A percentile compares a stretch with the other conserved stretches of the same genome.
Evolutionary conservation across 2,329 filamentous ascomycete genomes (phyloP).

Genomic region (Alternaria sp.): DNA sequence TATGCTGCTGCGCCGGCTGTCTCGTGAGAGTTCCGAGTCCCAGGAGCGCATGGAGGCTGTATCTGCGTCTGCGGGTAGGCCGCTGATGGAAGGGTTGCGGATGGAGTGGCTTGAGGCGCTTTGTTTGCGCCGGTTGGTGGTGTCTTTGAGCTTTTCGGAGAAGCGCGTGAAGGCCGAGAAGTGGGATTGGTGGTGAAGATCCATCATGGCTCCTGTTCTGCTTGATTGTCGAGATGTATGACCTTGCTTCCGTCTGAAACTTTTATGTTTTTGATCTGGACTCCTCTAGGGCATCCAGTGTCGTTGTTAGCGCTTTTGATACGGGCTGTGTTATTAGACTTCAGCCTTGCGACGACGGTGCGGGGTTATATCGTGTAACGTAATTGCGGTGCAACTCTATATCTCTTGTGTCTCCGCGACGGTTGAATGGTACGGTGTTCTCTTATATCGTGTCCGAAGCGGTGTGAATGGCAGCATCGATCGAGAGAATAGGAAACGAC

Average conservation of each 20-base stretch:
- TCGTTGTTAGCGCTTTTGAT: background rate
- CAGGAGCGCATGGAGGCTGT: background rate
- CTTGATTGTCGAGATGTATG: background rate
- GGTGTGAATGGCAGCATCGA: constrained; percentile 2
- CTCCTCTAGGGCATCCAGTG: background rate
- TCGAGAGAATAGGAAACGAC: background rate
- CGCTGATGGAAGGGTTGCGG: constrained; percentile 5
- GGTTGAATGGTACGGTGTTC: background rate
- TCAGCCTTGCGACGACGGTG: constrained; percentile 1
- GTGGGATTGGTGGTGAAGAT: constrained; percentile 15
- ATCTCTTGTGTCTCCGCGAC: background rate
- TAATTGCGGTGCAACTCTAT: background rate
- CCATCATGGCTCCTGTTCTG: constrained; percentile 8
- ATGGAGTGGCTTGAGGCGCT: background rate
- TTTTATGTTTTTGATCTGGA: background rate
- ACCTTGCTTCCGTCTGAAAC: background rate
- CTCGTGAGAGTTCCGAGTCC: background rate
- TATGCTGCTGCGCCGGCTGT: constrained; percentile 20
- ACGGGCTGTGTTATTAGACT: constrained; percentile 1
- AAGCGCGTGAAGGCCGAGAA: constrained; percentile 21
- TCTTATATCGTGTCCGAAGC: background rate
- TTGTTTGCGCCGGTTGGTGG: constrained; percentile 18
- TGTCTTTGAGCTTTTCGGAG: constrained; percentile 21
- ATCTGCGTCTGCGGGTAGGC: constrained; percentile 1
- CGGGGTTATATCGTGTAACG: constrained; percentile 7